Evolutionary conservation across 192 early-diverging fungal species (phyloP).

Genomic region (Umbelopsis isabellina): DNA sequence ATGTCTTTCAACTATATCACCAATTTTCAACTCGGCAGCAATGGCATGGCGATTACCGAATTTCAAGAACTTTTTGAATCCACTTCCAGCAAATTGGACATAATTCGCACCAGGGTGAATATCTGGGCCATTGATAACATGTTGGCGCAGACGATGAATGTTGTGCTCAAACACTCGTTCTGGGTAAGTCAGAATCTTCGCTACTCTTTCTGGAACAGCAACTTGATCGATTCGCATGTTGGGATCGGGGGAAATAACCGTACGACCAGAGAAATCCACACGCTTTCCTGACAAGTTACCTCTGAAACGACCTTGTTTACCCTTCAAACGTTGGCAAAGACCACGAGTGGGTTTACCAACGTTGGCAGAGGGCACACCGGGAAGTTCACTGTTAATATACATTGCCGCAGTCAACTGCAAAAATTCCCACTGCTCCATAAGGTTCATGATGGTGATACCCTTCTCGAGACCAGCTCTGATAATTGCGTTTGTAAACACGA

Average conservation of each 20-base stretch:
- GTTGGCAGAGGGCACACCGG: constrained; percentile 76
- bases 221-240: constrained; percentile 97
- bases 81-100: constrained; percentile 62
- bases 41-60: constrained; percentile 70
- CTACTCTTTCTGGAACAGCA: constrained; percentile 89
- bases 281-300: constrained; percentile 99
- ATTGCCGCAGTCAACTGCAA: constrained; percentile 91
- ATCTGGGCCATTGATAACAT: constrained; percentile 86
- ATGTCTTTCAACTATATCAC: constrained; percentile 97
- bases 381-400: constrained; percentile 96
- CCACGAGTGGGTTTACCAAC: constrained; percentile 75
- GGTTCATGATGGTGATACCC: constrained; percentile 65
- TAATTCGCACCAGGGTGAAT: constrained; percentile 93
- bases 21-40: constrained; percentile 77
- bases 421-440: constrained; percentile 97
- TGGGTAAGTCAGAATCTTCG: constrained; percentile 93
- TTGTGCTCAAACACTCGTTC: constrained; percentile 93
- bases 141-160: constrained; percentile 73
- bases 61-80: constrained; percentile 63
- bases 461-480: constrained; percentile 67
- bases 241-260: constrained; percentile 99
- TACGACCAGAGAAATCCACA: constrained; percentile 98
- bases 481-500: constrained; percentile 85
- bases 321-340: constrained; percentile 96
- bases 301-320: constrained; percentile 98